phyloP scores from a whole-genome alignment of 306 rosid genomes.

The Vigna reflexopilosa region DNA sequence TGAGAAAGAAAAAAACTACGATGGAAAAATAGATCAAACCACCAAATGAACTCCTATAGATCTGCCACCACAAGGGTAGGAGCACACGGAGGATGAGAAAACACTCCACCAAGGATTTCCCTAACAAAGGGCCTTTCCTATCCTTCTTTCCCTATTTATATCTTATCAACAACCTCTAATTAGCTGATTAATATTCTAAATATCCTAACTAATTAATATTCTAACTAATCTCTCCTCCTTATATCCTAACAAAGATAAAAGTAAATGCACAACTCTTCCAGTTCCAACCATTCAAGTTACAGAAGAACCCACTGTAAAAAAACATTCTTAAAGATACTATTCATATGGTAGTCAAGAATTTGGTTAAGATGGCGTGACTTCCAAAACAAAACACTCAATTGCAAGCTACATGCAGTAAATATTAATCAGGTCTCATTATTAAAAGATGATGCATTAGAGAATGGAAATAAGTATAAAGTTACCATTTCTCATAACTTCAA shows the following conservation, averaged over 20 bases:
- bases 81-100: too few relatives aligned
- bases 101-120: too few relatives aligned
- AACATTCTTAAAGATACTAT: slow-evolving; percentile 16
- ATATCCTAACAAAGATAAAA: not conserved
- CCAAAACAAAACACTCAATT: slow-evolving; percentile 8
- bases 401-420: slow-evolving; percentile 23
- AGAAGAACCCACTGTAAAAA: not conserved
- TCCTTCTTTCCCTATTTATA: too few relatives aligned
- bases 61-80: too few relatives aligned
- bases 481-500: slow-evolving; percentile 98
- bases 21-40: too few relatives aligned
- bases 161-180: too few relatives aligned
- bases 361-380: slow-evolving; percentile 14
- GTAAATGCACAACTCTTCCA: slow-evolving; percentile 18
- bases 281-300: slow-evolving; percentile 26
- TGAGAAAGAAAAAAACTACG: too few relatives aligned
- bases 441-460: slow-evolving; percentile 41
- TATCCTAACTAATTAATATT: too few relatives aligned
- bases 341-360: slow-evolving; percentile 34
- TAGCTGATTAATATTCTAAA: too few relatives aligned
- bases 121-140: too few relatives aligned
- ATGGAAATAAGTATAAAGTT: slow-evolving; percentile 46
- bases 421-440: slow-evolving; percentile 22
- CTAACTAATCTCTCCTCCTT: too few relatives aligned
- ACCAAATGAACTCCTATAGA: too few relatives aligned